Conservation (phyloP, 768 basidiomycete species). For the Leccinum variicolor region DNA sequence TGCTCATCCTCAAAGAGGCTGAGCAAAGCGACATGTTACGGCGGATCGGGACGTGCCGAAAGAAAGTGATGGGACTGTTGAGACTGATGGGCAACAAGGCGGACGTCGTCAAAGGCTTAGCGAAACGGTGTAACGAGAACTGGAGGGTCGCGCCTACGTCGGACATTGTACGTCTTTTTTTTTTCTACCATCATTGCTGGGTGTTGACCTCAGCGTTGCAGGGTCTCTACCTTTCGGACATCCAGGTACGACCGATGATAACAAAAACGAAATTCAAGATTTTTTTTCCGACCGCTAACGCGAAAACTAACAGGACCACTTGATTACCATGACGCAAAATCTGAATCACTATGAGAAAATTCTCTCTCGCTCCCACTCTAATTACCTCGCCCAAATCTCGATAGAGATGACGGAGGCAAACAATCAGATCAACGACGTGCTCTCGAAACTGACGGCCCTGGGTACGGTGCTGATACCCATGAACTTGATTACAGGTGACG, state of each 20-base stretch:
- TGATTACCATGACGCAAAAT: slow-evolving; percentile 99
- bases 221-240: slow-evolving; percentile 95
- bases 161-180: slow-evolving; percentile 68
- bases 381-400: slow-evolving; percentile 98
- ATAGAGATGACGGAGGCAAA: slow-evolving; percentile 99
- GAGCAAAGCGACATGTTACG: slow-evolving; percentile 95
- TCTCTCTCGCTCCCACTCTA: slow-evolving; percentile 95
- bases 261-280: not conserved
- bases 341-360: slow-evolving; percentile 99
- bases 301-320: slow-evolving; percentile 63
- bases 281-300: not conserved
- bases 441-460: slow-evolving; percentile 93
- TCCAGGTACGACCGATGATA: slow-evolving; percentile 52
- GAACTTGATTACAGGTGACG: slow-evolving; percentile 88
- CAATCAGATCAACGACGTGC: slow-evolving; percentile 99
- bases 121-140: slow-evolving; percentile 97
- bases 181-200: not conserved
- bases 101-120: slow-evolving; percentile 97
- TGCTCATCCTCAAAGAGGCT: slow-evolving; percentile 78
- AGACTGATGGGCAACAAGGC: slow-evolving; percentile 99
- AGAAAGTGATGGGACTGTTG: slow-evolving; percentile 98
- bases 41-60: slow-evolving; percentile 94
- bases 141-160: slow-evolving; percentile 98
- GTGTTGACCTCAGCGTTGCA: slow-evolving; percentile 26
- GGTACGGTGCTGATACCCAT: slow-evolving; percentile 97